Evolutionary conservation across 2,329 filamentous ascomycete genomes (phyloP).

Genomic region (Metarhizium album): DNA sequence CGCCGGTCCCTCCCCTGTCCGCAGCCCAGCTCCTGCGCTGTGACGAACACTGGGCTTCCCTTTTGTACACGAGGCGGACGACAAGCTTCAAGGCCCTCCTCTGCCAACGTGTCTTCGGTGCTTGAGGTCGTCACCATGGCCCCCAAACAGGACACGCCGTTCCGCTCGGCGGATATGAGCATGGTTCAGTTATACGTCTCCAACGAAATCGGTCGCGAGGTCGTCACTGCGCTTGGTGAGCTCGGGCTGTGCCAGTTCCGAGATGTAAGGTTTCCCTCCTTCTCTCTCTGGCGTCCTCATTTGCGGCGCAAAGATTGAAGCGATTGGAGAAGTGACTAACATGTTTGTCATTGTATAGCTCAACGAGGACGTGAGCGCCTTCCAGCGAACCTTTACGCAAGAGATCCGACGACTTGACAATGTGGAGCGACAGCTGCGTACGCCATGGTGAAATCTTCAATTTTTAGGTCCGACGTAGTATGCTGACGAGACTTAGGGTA

Average conservation of each 20-base stretch:
- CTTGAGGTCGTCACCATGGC: slow-evolving; percentile 39
- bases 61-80: slow-evolving; percentile 8
- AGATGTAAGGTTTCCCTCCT: slow-evolving; percentile 55
- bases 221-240: slow-evolving; percentile 92
- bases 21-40: slow-evolving; percentile 12
- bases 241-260: slow-evolving; percentile 93
- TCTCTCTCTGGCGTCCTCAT: neutral
- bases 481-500: slow-evolving; percentile 52
- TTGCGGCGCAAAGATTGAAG: neutral
- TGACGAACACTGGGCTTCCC: slow-evolving; percentile 16
- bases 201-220: slow-evolving; percentile 96
- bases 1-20: slow-evolving; percentile 11
- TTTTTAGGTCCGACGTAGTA: neutral
- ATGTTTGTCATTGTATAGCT: slow-evolving; percentile 44
- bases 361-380: slow-evolving; percentile 85
- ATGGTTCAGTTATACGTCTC: slow-evolving; percentile 99
- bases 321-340: neutral
- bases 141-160: slow-evolving; percentile 77
- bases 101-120: slow-evolving; percentile 21
- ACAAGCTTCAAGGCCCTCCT: slow-evolving; percentile 18
- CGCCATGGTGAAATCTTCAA: slow-evolving; percentile 27
- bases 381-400: slow-evolving; percentile 94
- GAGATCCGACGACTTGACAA: slow-evolving; percentile 97
- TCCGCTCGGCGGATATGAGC: slow-evolving; percentile 99
- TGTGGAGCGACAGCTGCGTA: slow-evolving; percentile 93